phyloP scores from a whole-genome alignment of 2,329 filamentous ascomycete species.

The Exophiala sp. region DNA sequence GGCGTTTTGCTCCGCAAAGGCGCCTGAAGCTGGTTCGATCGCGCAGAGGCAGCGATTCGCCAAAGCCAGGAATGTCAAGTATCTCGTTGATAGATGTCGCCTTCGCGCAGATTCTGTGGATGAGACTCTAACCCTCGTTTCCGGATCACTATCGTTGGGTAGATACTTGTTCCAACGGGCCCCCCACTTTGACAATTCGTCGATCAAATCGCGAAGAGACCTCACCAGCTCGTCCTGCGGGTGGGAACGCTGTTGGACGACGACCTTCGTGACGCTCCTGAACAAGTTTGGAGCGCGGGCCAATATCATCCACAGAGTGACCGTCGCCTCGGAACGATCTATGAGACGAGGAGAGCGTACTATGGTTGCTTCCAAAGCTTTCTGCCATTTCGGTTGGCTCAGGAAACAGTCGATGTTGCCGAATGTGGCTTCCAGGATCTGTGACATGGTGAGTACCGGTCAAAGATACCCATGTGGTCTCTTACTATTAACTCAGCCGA shows the following conservation, averaged over 20 bases:
- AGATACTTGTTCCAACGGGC: constrained; percentile 5
- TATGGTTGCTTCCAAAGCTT: constrained; percentile 5
- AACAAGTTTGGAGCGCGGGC: constrained; percentile 8
- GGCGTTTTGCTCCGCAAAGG: constrained; percentile 1
- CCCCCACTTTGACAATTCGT: constrained; percentile 4
- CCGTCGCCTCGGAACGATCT: constrained; percentile 10
- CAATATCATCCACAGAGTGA: constrained; percentile 13
- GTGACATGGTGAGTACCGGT: not conserved
- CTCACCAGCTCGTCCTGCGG: not conserved
- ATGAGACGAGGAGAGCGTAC: not conserved
- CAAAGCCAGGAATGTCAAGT: constrained; percentile 9
- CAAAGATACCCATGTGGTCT: not conserved
- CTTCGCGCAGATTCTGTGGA: not conserved
- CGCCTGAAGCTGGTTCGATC: constrained; percentile 1
- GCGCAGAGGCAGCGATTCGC: constrained; percentile 10
- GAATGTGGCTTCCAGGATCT: constrained; percentile 15
- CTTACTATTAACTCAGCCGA: constrained; percentile 12
- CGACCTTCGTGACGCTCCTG: constrained; percentile 7
- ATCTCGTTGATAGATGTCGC: not conserved
- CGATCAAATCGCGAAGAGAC: constrained; percentile 3
- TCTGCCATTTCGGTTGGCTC: constrained; percentile 10
- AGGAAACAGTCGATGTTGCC: constrained; percentile 14
- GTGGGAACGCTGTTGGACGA: not conserved
- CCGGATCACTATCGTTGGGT: not conserved
- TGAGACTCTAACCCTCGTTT: too few relatives aligned